These are phyloP conservation scores for Eucalyptus viminalis DNA, from an alignment of 345 rosid species.

Conservation along the genomic window DNA sequence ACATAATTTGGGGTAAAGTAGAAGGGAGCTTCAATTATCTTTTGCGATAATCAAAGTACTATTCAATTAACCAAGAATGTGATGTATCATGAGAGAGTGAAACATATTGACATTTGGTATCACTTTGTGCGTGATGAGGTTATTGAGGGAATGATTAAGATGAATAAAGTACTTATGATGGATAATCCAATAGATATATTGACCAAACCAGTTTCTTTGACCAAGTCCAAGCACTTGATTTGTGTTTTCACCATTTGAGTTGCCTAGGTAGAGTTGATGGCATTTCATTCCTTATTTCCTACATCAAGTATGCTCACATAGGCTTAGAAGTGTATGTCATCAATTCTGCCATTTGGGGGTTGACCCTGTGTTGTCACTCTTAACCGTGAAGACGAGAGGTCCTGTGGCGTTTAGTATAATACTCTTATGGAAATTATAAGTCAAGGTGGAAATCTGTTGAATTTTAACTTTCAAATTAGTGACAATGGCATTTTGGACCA, in stretches of 20 bases:
- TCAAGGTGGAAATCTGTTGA: neutral
- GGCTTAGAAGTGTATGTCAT: neutral
- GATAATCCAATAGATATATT: neutral
- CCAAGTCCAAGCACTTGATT: neutral
- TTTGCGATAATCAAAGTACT: neutral
- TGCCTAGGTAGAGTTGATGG: neutral
- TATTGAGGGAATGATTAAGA: neutral
- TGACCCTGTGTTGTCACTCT: neutral
- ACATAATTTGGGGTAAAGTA: neutral
- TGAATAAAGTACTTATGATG: too few species aligned
- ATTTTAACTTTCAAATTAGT: neutral
- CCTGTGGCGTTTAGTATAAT: neutral
- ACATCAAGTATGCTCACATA: fast-evolving
- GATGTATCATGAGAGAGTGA: too few species aligned
- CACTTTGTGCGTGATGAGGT: neutral
- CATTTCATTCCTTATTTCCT: neutral
- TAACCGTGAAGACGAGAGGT: neutral
- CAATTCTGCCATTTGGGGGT: neutral
- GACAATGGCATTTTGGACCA: neutral
- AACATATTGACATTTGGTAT: neutral
- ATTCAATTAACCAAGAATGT: too few species aligned
- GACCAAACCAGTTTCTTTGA: neutral
- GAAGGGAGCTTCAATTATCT: neutral
- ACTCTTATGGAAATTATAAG: neutral
- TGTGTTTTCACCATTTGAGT: neutral